These are phyloP conservation scores for Paraurostyla sp. DNA, from an alignment of 73 alveolate species.

Conservation along the genomic window DNA sequence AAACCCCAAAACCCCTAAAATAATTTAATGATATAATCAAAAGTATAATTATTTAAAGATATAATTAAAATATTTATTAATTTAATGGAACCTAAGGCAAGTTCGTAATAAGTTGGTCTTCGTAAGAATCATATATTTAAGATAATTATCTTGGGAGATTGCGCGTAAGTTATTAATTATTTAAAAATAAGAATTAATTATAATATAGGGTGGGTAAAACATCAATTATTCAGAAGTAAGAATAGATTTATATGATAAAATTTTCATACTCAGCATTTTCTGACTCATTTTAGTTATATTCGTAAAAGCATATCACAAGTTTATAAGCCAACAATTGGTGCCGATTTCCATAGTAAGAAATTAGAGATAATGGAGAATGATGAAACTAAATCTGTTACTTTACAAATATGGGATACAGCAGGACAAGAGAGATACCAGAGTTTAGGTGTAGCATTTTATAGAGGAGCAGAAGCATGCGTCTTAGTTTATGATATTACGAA, in stretches of 20 bases:
- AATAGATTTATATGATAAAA: background rate
- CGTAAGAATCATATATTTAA: conserved; percentile 30
- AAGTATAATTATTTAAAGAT: too few relatives aligned
- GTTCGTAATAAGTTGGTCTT: background rate
- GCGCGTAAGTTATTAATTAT: conserved; percentile 22
- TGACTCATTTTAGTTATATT: conserved; percentile 37
- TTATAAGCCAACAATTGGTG: conserved; percentile 84
- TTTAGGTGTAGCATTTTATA: conserved; percentile 68
- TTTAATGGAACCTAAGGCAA: conserved; percentile 35
- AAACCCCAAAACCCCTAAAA: background rate
- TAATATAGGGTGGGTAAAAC: conserved; percentile 17
- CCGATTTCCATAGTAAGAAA: conserved; percentile 80
- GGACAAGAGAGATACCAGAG: conserved; percentile 74
- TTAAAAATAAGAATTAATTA: background rate
- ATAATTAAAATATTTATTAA: background rate
- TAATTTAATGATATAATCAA: too few relatives aligned
- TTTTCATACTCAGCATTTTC: background rate
- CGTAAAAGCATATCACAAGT: conserved; percentile 65
- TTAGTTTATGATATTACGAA: conserved; percentile 76
- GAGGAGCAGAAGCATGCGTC: conserved; percentile 69
- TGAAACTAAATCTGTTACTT: conserved; percentile 17
- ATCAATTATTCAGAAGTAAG: conserved; percentile 11
- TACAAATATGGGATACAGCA: conserved; percentile 77
- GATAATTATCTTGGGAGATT: conserved; percentile 39
- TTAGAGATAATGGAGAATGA: conserved; percentile 65